Conservation (phyloP, 2,329 filamentous ascomycete species). For the Paraconiothyrium sp. region DNA sequence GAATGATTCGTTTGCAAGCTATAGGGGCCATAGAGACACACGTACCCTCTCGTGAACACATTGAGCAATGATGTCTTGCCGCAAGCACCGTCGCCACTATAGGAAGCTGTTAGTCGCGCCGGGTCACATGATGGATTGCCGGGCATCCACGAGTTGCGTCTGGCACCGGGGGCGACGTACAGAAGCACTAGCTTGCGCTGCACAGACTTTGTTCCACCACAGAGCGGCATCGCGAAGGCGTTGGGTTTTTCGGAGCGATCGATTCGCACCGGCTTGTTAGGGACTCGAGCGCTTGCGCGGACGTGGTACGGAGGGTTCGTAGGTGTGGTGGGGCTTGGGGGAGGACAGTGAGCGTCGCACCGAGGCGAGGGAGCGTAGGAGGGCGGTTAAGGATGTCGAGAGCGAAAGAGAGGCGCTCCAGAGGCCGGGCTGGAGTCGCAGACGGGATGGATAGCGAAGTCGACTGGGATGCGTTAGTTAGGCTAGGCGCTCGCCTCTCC, state of each 20-base stretch:
- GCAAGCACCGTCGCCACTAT: constrained; percentile 91
- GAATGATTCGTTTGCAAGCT: not conserved
- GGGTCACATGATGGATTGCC: constrained; percentile 27
- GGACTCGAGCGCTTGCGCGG: constrained; percentile 38
- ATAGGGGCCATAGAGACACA: constrained; percentile 26
- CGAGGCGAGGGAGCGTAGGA: constrained; percentile 24
- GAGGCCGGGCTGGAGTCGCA: constrained; percentile 30
- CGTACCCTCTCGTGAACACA: constrained; percentile 96
- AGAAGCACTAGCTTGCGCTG: constrained; percentile 96
- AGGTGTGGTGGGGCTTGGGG: constrained; percentile 19
- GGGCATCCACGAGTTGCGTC: not conserved
- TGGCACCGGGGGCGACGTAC: constrained; percentile 62
- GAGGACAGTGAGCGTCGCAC: constrained; percentile 30
- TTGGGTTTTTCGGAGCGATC: constrained; percentile 30
- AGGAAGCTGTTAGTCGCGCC: constrained; percentile 31
- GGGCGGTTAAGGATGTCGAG: constrained; percentile 23
- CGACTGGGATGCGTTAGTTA: constrained; percentile 22
- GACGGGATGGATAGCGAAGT: constrained; percentile 24
- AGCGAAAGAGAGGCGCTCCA: constrained; percentile 31
- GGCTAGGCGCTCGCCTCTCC: constrained; percentile 15
- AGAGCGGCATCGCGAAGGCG: constrained; percentile 55
- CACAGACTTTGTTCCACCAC: constrained; percentile 73
- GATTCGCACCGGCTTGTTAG: constrained; percentile 34
- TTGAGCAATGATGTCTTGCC: constrained; percentile 97
- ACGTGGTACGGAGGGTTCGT: constrained; percentile 29